These are phyloP conservation scores for Paramyrothecium roridum DNA, from an alignment of 2,329 filamentous ascomycete species.

Conservation along the genomic window DNA sequence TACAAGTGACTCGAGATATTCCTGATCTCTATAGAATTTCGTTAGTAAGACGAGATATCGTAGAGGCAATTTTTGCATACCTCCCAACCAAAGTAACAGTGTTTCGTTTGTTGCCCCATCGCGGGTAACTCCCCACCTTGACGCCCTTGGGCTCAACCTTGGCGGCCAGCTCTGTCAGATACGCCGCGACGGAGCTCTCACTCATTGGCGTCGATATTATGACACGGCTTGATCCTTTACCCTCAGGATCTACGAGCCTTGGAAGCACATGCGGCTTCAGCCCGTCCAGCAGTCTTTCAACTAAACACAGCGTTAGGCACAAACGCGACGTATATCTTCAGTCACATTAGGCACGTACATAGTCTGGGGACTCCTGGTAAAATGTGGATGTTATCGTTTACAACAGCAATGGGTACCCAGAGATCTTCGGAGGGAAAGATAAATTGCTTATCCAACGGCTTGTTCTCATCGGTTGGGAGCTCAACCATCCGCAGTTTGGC, in stretches of 20 bases:
- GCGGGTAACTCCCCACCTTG: slow-evolving; percentile 93
- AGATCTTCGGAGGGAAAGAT: slow-evolving; percentile 76
- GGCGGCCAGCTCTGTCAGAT: slow-evolving; percentile 74
- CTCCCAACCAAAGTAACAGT: slow-evolving; percentile 82
- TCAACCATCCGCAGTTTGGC: slow-evolving; percentile 91
- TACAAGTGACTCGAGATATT: slow-evolving; percentile 75
- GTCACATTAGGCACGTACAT: slow-evolving; percentile 43
- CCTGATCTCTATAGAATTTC: slow-evolving; percentile 54
- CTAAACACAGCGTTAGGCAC: slow-evolving; percentile 24
- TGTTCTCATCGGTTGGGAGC: slow-evolving; percentile 70
- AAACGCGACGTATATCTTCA: not conserved
- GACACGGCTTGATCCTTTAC: slow-evolving; percentile 74
- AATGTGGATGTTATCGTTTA: slow-evolving; percentile 92
- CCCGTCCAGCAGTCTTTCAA: slow-evolving; percentile 73
- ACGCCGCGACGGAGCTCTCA: slow-evolving; percentile 82
- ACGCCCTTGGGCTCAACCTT: slow-evolving; percentile 72
- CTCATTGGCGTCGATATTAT: slow-evolving; percentile 83
- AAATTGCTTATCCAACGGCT: slow-evolving; percentile 67
- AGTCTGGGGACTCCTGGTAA: slow-evolving; percentile 84
- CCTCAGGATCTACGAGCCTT: slow-evolving; percentile 74
- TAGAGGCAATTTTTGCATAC: slow-evolving; percentile 21
- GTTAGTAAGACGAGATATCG: not conserved
- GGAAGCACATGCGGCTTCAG: slow-evolving; percentile 69
- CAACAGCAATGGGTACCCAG: slow-evolving; percentile 87
- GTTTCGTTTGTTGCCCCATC: slow-evolving; percentile 84